A percentile compares a stretch with the other conserved stretches of the same genome.
Conservation (phyloP, 306 rosid species). For the Cucumis sativus region DNA sequence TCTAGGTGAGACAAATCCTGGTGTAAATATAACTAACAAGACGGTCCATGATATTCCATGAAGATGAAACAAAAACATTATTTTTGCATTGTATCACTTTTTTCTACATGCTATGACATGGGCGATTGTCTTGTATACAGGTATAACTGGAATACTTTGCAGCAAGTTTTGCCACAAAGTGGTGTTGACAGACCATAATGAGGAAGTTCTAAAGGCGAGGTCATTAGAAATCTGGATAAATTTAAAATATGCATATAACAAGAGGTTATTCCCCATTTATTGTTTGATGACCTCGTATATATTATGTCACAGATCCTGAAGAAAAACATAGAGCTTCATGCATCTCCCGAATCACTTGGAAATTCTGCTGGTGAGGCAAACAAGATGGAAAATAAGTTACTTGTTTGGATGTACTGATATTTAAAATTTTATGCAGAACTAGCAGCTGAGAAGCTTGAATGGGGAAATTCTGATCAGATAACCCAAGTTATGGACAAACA, state of each 20-base stretch:
- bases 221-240: conserved; percentile 5
- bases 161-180: conserved; percentile 70
- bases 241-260: background rate
- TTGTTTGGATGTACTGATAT: background rate
- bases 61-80: background rate
- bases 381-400: conserved; percentile 1
- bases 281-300: conserved; percentile 11
- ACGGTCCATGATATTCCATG: background rate
- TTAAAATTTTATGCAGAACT: conserved; percentile 33
- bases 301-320: conserved; percentile 53
- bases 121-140: conserved; percentile 20
- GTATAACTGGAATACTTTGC: conserved; percentile 77
- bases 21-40: too few relatives aligned
- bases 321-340: conserved; percentile 73
- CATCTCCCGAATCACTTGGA: conserved; percentile 33
- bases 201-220: conserved; percentile 84
- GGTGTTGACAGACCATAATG: conserved; percentile 80
- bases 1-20: too few relatives aligned
- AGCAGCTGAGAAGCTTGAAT: conserved; percentile 67
- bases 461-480: conserved; percentile 73
- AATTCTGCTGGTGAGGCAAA: conserved; percentile 43
- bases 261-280: conserved; percentile 10
- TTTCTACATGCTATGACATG: background rate
- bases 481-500: conserved; percentile 38
- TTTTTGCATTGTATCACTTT: background rate